Evolutionary conservation across 2,329 filamentous ascomycete genomes (phyloP).

Genomic region (Talaromyces sp.): DNA sequence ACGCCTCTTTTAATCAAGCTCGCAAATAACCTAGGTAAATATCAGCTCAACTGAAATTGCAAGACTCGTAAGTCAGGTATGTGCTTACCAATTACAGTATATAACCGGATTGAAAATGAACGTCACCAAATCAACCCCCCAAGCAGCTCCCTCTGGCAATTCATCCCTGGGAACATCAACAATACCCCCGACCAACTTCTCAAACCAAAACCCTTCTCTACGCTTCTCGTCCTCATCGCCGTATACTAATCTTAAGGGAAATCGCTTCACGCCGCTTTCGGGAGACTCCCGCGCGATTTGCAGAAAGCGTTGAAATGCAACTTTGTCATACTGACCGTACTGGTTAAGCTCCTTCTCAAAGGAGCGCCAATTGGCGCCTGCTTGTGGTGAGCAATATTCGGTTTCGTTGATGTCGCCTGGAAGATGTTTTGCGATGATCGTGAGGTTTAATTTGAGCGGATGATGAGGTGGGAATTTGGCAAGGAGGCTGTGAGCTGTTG

Average conservation of each 20-base stretch:
- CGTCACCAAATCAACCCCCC: conserved; percentile 11
- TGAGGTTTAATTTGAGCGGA: conserved; percentile 1
- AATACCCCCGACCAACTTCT: conserved; percentile 10
- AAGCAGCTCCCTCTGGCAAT: conserved; percentile 11
- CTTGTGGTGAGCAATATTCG: conserved; percentile 14
- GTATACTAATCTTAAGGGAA: conserved; percentile 5
- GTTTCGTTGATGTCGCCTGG: conserved; percentile 11
- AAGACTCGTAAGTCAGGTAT: too few relatives aligned
- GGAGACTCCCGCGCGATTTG: conserved; percentile 3
- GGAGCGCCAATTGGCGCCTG: conserved; percentile 13
- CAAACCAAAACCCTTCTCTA: conserved; percentile 1
- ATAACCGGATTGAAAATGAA: conserved; percentile 11
- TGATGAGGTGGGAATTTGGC: not conserved
- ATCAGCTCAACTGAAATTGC: not conserved
- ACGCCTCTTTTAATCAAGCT: conserved; percentile 10
- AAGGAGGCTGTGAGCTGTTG: conserved; percentile 69
- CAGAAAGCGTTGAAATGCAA: conserved; percentile 12
- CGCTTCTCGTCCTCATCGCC: not conserved
- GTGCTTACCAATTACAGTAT: conserved; percentile 12
- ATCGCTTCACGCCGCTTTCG: conserved; percentile 13
- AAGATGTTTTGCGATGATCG: conserved; percentile 12
- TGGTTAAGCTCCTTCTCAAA: conserved; percentile 10
- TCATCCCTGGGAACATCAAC: conserved; percentile 8
- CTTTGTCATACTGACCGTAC: conserved; percentile 7
- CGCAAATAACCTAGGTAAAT: conserved; percentile 6